Conservation (phyloP, 2,329 filamentous ascomycete genomes). For the Geosmithia flava region DNA sequence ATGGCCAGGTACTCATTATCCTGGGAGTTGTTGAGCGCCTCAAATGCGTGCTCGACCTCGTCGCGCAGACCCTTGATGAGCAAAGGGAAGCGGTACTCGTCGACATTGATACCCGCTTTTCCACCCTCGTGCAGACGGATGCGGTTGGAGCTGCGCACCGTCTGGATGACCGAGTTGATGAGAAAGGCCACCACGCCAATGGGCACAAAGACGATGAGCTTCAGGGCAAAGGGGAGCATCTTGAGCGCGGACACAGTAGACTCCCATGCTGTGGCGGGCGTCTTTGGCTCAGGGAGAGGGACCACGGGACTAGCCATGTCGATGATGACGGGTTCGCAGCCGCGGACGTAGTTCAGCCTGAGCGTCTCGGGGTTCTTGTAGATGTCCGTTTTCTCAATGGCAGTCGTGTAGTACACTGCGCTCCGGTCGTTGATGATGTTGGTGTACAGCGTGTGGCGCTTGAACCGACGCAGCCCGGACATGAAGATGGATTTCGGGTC, state of each 20-base stretch:
- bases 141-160: conserved; percentile 58
- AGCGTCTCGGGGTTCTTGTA: conserved; percentile 56
- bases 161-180: conserved; percentile 66
- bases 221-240: conserved; percentile 49
- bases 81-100: conserved; percentile 63
- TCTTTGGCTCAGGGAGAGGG: conserved; percentile 21
- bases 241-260: conserved; percentile 25
- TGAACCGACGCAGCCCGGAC: conserved; percentile 62
- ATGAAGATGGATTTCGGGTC: conserved; percentile 82
- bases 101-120: conserved; percentile 51
- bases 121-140: conserved; percentile 67
- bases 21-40: conserved; percentile 48
- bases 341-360: conserved; percentile 60
- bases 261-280: conserved; percentile 14
- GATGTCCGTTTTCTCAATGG: conserved; percentile 65
- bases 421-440: conserved; percentile 82
- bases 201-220: conserved; percentile 60
- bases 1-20: conserved; percentile 23
- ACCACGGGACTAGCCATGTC: conserved; percentile 52
- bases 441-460: conserved; percentile 64
- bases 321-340: conserved; percentile 64
- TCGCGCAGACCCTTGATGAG: conserved; percentile 64
- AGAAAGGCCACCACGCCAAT: conserved; percentile 61
- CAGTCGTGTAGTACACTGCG: conserved; percentile 73
- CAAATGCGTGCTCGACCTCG: conserved; percentile 67